Conservation (phyloP, 1,139 yeast genomes). For the Saccharomyces hybrid region DNA sequence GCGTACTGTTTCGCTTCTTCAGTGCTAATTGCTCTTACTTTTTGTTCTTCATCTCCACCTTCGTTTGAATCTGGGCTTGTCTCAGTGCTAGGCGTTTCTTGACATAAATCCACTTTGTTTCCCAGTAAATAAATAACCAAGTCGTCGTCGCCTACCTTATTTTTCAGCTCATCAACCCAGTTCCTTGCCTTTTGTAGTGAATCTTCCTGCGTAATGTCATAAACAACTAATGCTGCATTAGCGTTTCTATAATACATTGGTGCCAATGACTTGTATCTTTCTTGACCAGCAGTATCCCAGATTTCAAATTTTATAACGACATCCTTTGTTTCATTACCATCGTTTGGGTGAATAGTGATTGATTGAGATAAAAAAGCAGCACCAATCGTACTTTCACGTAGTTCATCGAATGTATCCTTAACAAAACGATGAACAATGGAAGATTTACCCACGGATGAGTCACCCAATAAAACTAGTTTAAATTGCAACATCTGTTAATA, state of each 20-base stretch:
- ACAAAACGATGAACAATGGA: constrained; percentile 91
- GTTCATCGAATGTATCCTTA: constrained; percentile 87
- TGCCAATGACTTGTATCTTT: constrained; percentile 70
- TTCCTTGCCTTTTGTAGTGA: constrained; percentile 85
- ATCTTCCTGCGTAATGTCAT: constrained; percentile 57
- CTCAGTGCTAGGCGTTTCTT: background rate
- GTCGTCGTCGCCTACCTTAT: constrained; percentile 67
- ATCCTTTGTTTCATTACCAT: constrained; percentile 20
- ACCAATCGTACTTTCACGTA: constrained; percentile 92
- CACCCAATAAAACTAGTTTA: constrained; percentile 83
- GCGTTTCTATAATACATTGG: constrained; percentile 85
- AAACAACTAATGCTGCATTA: constrained; percentile 75
- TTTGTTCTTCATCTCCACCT: constrained; percentile 30
- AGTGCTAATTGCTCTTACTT: constrained; percentile 45
- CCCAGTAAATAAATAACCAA: constrained; percentile 84
- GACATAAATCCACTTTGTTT: constrained; percentile 62
- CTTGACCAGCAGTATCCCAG: constrained; percentile 91
- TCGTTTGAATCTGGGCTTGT: background rate
- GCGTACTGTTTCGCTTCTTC: constrained; percentile 54
- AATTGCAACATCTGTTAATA: constrained; percentile 40
- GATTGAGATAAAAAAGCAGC: constrained; percentile 96
- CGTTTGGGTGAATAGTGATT: constrained; percentile 39
- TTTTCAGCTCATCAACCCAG: constrained; percentile 92
- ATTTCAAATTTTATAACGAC: constrained; percentile 68
- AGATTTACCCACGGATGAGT: constrained; percentile 92